phyloP scores from a whole-genome alignment of 2,329 filamentous ascomycete genomes.

The Sclerotinia trifoliorum region DNA sequence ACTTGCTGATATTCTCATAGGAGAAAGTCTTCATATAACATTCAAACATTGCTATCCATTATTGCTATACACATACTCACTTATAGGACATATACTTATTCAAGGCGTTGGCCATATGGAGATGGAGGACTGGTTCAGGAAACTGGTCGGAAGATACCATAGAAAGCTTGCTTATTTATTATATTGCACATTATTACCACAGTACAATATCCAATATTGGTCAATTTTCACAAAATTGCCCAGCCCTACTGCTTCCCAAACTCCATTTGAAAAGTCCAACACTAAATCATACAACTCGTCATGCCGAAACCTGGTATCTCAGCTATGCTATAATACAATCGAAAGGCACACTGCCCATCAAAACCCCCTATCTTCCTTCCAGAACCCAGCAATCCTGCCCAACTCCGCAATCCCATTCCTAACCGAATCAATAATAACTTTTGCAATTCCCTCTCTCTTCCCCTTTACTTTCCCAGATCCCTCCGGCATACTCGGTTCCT shows the following conservation, averaged over 20 bases:
- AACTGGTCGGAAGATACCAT: constrained; percentile 30
- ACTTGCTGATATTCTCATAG: not conserved
- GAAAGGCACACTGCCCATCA: constrained; percentile 24
- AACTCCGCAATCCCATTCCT: constrained; percentile 50
- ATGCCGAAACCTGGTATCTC: constrained; percentile 10
- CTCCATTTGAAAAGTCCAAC: not conserved
- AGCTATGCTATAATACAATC: constrained; percentile 17
- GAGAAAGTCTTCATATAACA: not conserved
- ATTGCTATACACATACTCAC: constrained; percentile 31
- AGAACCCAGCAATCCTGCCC: constrained; percentile 34
- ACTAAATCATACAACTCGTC: constrained; percentile 7
- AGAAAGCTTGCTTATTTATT: constrained; percentile 22
- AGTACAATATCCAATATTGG: constrained; percentile 12
- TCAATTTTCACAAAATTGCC: not conserved
- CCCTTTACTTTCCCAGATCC: constrained; percentile 46
- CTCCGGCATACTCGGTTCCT: constrained; percentile 48
- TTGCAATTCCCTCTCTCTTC: constrained; percentile 64
- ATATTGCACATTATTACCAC: constrained; percentile 15
- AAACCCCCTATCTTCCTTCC: constrained; percentile 36
- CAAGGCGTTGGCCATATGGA: constrained; percentile 20
- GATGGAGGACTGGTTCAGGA: not conserved
- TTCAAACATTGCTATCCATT: constrained; percentile 28
- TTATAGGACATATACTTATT: constrained; percentile 28
- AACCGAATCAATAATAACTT: constrained; percentile 60
- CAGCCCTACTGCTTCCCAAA: not conserved